These are phyloP conservation scores for Lepidium didymum DNA, from an alignment of 345 rosid species.

Conservation along the genomic window DNA sequence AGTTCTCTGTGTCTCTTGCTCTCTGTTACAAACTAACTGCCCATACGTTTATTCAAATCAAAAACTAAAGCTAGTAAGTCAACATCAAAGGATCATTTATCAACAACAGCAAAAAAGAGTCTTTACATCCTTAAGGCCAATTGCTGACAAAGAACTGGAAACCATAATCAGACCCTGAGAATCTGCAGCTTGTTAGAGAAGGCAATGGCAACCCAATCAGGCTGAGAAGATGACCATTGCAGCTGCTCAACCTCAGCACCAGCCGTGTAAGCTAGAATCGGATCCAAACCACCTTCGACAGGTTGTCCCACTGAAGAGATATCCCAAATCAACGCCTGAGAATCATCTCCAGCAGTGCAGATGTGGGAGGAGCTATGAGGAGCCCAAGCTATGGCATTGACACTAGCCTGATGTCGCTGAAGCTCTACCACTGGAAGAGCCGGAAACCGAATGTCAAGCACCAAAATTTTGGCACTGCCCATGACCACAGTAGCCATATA, in stretches of 20 bases:
- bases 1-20: background rate
- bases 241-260: constrained; percentile 91
- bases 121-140: background rate
- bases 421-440: constrained; percentile 84
- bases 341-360: constrained; percentile 88
- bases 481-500: constrained; percentile 93
- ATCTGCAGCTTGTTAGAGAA: constrained; percentile 94
- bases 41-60: background rate
- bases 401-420: constrained; percentile 81
- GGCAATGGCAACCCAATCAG: constrained; percentile 96
- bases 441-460: constrained; percentile 77
- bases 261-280: constrained; percentile 74
- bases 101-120: background rate
- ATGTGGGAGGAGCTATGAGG: constrained; percentile 91
- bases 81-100: background rate
- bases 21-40: background rate
- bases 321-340: constrained; percentile 93
- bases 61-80: background rate
- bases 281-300: constrained; percentile 84
- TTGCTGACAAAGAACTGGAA: background rate
- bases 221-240: constrained; percentile 93
- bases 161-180: constrained; percentile 66
- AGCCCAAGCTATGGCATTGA: constrained; percentile 91
- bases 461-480: constrained; percentile 83
- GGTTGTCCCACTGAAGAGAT: constrained; percentile 81